These are phyloP conservation scores for Camellia granthamiana DNA, from an alignment of 148 eudicot species.

Conservation along the genomic window DNA sequence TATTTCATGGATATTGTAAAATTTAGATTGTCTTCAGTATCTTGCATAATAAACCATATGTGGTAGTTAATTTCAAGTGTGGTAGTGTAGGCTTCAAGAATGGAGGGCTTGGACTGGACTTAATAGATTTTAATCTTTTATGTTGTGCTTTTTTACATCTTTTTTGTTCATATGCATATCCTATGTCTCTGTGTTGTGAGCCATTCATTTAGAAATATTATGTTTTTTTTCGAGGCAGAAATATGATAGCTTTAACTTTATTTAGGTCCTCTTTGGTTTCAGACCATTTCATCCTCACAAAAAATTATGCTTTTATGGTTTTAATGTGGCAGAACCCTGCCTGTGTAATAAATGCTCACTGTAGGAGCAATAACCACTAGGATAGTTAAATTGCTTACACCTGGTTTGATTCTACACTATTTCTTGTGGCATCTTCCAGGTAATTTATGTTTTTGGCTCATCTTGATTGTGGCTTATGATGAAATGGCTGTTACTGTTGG, in stretches of 20 bases:
- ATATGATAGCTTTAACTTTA: neutral
- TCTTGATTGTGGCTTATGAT: neutral
- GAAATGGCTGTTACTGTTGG: neutral
- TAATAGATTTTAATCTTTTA: neutral
- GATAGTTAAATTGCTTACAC: conserved; percentile 1
- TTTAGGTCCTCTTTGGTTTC: neutral
- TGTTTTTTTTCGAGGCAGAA: neutral
- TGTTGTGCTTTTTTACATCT: neutral
- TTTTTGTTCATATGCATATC: neutral
- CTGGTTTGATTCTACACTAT: neutral
- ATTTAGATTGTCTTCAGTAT: neutral
- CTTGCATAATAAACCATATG: neutral
- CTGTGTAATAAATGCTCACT: neutral
- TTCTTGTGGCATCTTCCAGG: neutral
- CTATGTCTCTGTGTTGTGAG: neutral
- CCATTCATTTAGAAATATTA: neutral
- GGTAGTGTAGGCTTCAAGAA: neutral
- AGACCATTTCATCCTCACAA: neutral
- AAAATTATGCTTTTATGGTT: neutral
- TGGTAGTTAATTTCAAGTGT: neutral
- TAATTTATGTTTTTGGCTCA: neutral
- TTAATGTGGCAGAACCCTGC: neutral
- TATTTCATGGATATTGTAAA: neutral
- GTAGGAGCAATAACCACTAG: neutral
- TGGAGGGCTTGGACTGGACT: neutral